These are phyloP conservation scores for Candida argentea DNA, from an alignment of 805 yeast genomes.

Conservation along the genomic window DNA sequence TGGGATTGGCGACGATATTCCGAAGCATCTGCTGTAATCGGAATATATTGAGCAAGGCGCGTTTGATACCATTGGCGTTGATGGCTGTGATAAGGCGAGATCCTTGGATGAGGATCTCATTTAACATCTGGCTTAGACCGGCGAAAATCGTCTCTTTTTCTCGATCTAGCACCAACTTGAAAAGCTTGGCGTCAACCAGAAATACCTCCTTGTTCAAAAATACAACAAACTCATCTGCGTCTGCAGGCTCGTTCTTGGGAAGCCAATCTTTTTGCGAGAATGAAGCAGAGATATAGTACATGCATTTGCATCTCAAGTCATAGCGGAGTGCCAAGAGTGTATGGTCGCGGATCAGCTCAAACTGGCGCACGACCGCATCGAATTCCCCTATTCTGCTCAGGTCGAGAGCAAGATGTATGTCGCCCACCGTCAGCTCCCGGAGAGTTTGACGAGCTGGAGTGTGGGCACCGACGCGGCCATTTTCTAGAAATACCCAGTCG, in stretches of 20 bases:
- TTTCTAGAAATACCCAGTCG: constrained; percentile 33
- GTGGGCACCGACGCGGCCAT: constrained; percentile 23
- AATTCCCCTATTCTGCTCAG: constrained; percentile 23
- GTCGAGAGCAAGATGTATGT: constrained; percentile 24
- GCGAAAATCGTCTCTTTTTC: constrained; percentile 22
- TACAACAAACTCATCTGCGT: constrained; percentile 46
- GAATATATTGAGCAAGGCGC: constrained; percentile 49
- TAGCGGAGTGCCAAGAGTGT: constrained; percentile 43
- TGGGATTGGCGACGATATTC: constrained; percentile 42
- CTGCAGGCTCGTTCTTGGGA: constrained; percentile 44
- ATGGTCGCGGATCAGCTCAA: constrained; percentile 26
- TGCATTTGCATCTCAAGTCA: constrained; percentile 44
- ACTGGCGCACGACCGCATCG: constrained; percentile 20
- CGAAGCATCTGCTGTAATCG: constrained; percentile 63
- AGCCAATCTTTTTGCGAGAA: constrained; percentile 41
- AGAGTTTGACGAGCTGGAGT: constrained; percentile 6
- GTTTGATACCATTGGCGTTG: constrained; percentile 50
- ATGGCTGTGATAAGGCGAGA: constrained; percentile 40
- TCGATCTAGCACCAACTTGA: constrained; percentile 18
- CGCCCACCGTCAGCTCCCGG: constrained; percentile 12
- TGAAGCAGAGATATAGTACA: constrained; percentile 42
- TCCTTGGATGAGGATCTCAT: constrained; percentile 41
- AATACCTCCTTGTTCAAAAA: constrained; percentile 40
- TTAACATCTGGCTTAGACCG: constrained; percentile 45
- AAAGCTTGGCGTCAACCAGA: constrained; percentile 33